phyloP scores from a whole-genome alignment of 2,329 filamentous ascomycete genomes.

The Beauveria sp. region DNA sequence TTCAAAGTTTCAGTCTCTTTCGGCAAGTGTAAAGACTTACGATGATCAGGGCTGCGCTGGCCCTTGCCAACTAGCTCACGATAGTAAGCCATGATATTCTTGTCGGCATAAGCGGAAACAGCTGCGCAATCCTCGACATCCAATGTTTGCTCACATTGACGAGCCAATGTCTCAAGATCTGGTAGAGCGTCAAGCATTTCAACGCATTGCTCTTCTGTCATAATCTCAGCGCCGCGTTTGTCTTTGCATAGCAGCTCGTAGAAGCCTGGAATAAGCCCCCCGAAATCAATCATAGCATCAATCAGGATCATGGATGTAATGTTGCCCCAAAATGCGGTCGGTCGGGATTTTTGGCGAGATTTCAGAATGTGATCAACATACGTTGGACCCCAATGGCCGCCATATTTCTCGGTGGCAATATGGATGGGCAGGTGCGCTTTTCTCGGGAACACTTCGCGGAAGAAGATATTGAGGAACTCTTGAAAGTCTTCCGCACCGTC shows the following conservation, averaged over 20 bases:
- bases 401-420: constrained; percentile 35
- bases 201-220: constrained; percentile 16
- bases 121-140: constrained; percentile 65
- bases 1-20: constrained; percentile 20
- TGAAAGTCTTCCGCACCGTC: constrained; percentile 40
- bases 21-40: constrained; percentile 25
- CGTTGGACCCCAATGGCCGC: constrained; percentile 30
- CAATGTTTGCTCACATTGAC: constrained; percentile 76
- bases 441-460: constrained; percentile 34
- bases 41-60: constrained; percentile 36
- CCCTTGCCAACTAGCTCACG: constrained; percentile 29
- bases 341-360: constrained; percentile 7
- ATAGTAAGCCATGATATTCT: constrained; percentile 23
- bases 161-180: constrained; percentile 32
- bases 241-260: constrained; percentile 15
- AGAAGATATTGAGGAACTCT: constrained; percentile 39
- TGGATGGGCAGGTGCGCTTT: constrained; percentile 31
- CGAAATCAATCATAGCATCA: constrained; percentile 13
- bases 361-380: constrained; percentile 15
- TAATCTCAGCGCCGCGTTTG: constrained; percentile 11
- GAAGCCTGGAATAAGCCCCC: constrained; percentile 2
- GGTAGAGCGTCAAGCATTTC: constrained; percentile 32
- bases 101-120: neutral
- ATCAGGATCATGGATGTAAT: constrained; percentile 44
- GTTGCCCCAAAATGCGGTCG: constrained; percentile 43